Base-by-base conservation (phyloP, 192 early-diverging fungal genomes). In the Coemansia sp. region DNA sequence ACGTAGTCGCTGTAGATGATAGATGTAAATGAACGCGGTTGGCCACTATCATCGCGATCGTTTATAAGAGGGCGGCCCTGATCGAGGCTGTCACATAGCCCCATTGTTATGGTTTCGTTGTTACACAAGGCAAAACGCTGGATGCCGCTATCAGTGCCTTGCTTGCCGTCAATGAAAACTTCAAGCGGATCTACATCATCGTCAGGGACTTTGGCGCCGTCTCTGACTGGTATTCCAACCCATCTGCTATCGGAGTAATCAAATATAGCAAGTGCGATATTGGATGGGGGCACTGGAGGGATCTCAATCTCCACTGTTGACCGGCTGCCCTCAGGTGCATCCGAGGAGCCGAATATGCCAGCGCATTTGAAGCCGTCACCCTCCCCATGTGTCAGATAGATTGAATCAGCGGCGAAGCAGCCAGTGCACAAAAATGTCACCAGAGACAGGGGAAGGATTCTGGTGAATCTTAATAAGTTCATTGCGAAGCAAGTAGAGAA, bases 11-110 rank as follows among this genome's bases (percentile, higher is more conserved):
- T 65, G 64, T 75, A 81, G 24, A 81, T 65, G 56, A 51, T 53
- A 3, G 77, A 67, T 34, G 28, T 55, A 50, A 82, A 82, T 18
- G 55, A 27, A 47, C 73, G 73, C 49, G 74, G 71, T 19, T 65
- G 64, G 19, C 68, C 71, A 2, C 64, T 56, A 12, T 64, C 51
- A 23, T 79, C 71, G 22, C 78, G 77, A 21, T 82, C 65, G 59
- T 82, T 74, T 31, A 88, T 71, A 44, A 92, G 74, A 19, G 86
- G 85, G 5, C 85, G 70, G 52, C 86, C 86, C 7, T 73, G 34
- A 22, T 87, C 67, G 8, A 61, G 58, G 6, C 85, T 64, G 0
- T 67, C 71, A 59, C 89, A 90, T 25, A 88, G 57, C 4, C 74
- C 68, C 54, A 84, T 79, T 3, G 69, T 54, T 10, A 89, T 73